Evolutionary conservation across 306 rosid species (phyloP), one percentile per base, ranked within the genome.

Genomic region (Glycine tomentella): DNA sequence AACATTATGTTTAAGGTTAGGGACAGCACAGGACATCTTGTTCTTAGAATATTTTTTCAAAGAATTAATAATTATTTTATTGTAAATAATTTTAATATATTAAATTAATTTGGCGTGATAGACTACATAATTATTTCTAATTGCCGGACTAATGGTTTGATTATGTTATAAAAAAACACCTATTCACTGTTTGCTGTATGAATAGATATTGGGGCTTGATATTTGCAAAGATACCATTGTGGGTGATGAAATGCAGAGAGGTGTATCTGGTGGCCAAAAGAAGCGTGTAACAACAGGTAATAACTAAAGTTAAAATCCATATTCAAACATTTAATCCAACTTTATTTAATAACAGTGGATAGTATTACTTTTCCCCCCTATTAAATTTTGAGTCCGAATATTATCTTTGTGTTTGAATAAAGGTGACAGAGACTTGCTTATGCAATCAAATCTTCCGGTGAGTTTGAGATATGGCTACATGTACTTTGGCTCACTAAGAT

Each of bases 211-310:
- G 50, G 92, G 92, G 49, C 79, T 89, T 34, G 92, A 86, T 45
- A 86, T 86, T 5, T 89, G 92, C 87, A 82, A 77, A 78, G 92
- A 89, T 59, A 89, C 88, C 6, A 78, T 89, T 3, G 90, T 89
- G 8, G 92, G 92, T 33, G 92, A 86, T 80, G 90, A 82, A 0
- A 86, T 89, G 92, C 66, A 70, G 2, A 74, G 92, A 74, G 92
- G 90, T 4, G 78, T 89, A 5, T 89, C 92, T 44, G 92, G 92
- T 40, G 92, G 92, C 36, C 92, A 86, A 48, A 86, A 55, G 70
- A 86, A 86, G 59, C 72, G 90, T 51, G 82, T 86, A 55, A 86
- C 90, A 0, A 86, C 88, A 63, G 90, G 91, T 85, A 49, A 50
- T 10, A 5, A 66, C 46, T 62, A 48, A 45, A 69, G 3, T 61